These are phyloP conservation scores for Gremmenia infestans DNA, from an alignment of 2,329 filamentous ascomycete genomes.

Conservation along the genomic window DNA sequence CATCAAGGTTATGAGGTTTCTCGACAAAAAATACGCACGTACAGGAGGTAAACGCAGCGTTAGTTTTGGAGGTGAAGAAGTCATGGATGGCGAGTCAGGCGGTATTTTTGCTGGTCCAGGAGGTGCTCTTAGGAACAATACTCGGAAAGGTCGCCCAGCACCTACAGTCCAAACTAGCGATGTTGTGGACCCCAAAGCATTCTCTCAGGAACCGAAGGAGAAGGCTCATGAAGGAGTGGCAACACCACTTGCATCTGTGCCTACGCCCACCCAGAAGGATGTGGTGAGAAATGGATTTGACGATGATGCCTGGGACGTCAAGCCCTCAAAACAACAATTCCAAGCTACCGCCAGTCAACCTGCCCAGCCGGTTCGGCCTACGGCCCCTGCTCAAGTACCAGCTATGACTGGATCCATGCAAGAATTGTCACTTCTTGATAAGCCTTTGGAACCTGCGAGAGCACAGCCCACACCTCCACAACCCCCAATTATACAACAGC, in stretches of 20 bases:
- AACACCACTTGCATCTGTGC: conserved; percentile 39
- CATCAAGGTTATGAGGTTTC: conserved; percentile 83
- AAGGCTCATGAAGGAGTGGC: conserved; percentile 39
- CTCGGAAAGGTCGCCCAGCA: conserved; percentile 81
- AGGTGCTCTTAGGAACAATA: conserved; percentile 90
- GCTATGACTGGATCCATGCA: conserved; percentile 65
- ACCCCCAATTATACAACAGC: conserved; percentile 19
- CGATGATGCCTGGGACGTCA: conserved; percentile 96
- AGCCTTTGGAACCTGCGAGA: conserved; percentile 52
- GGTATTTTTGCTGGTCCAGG: conserved; percentile 90
- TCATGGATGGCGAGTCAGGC: conserved; percentile 51
- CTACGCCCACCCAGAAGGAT: conserved; percentile 43
- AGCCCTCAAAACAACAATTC: conserved; percentile 61
- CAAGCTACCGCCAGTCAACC: conserved; percentile 33
- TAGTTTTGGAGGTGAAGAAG: conserved; percentile 49
- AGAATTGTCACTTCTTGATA: conserved; percentile 59
- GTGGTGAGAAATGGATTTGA: conserved; percentile 67
- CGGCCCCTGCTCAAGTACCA: conserved; percentile 37
- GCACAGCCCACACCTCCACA: conserved; percentile 31
- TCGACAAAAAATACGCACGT: conserved; percentile 77
- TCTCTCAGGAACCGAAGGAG: conserved; percentile 54
- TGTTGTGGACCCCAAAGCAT: conserved; percentile 80
- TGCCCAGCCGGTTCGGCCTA: conserved; percentile 37
- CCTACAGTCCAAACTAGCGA: conserved; percentile 83
- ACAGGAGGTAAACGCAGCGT: conserved; percentile 51